Evolutionary conservation across 2,329 filamentous ascomycete species (phyloP).

Genomic region (Colletotrichum brevisporum): DNA sequence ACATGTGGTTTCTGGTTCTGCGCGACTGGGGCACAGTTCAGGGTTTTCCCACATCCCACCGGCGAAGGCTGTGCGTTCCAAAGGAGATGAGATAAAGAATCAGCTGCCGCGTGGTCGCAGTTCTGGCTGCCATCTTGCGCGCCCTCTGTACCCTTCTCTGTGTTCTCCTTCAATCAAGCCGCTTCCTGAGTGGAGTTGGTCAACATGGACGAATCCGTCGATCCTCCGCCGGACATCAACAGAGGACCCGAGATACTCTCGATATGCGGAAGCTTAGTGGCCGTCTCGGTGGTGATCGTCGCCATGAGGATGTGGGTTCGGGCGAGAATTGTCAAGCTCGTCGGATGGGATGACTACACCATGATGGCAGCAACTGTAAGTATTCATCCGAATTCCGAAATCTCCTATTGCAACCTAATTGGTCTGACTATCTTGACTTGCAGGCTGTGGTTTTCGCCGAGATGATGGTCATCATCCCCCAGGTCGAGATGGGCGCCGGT

Average conservation of each 20-base stretch:
- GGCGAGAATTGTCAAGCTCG: constrained; percentile 42
- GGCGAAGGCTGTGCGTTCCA: background rate
- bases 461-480: constrained; percentile 47
- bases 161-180: background rate
- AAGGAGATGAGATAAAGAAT: background rate
- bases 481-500: constrained; percentile 47
- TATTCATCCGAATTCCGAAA: background rate
- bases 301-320: constrained; percentile 47
- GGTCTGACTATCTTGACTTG: background rate
- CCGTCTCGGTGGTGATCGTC: constrained; percentile 45
- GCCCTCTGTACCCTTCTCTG: background rate
- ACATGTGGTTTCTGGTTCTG: background rate
- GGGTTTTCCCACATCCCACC: too few relatives aligned
- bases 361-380: constrained; percentile 48
- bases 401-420: background rate
- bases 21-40: background rate
- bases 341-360: constrained; percentile 48
- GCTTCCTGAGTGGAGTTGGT: background rate
- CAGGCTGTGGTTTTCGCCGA: constrained; percentile 45
- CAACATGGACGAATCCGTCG: background rate
- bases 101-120: background rate
- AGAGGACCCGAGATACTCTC: constrained; percentile 49
- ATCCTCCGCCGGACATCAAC: constrained; percentile 46
- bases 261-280: constrained; percentile 46
- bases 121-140: background rate